Conservation (phyloP, 192 early-diverging fungal genomes). For the Rhizophagus sp. region DNA sequence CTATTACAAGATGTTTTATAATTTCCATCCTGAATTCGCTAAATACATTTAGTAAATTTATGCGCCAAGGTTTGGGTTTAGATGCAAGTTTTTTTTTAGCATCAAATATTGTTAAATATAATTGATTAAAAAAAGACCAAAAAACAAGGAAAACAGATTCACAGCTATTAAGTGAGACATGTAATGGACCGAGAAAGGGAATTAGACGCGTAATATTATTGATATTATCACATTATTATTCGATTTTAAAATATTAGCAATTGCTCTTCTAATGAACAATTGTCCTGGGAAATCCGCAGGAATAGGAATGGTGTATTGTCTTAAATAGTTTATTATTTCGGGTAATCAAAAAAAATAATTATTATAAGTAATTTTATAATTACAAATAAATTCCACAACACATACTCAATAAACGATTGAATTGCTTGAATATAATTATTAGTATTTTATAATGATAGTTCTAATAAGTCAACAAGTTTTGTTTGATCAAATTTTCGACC, state of each 20-base stretch:
- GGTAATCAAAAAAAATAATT: too few species aligned
- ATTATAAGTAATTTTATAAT: too few species aligned
- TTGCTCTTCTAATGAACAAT: slow-evolving; percentile 14
- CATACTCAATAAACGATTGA: too few species aligned
- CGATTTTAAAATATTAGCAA: neutral
- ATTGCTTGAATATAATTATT: too few species aligned
- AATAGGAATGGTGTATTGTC: neutral
- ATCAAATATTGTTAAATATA: neutral
- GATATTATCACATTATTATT: neutral
- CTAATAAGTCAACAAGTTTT: too few species aligned
- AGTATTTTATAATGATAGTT: too few species aligned
- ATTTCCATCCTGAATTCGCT: neutral
- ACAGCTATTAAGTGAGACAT: neutral
- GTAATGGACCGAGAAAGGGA: neutral
- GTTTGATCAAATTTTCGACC: too few species aligned
- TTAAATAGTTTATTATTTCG: neutral
- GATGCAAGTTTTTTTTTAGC: neutral
- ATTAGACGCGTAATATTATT: neutral
- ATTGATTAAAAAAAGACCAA: slow-evolving; percentile 3
- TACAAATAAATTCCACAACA: too few species aligned
- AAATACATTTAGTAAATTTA: slow-evolving; percentile 17
- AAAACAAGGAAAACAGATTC: neutral
- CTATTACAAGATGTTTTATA: too few species aligned
- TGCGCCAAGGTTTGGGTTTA: neutral
- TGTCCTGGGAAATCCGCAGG: slow-evolving; percentile 3